Conservation (phyloP, 768 basidiomycete genomes). For the Sarcomyxa edulis region DNA sequence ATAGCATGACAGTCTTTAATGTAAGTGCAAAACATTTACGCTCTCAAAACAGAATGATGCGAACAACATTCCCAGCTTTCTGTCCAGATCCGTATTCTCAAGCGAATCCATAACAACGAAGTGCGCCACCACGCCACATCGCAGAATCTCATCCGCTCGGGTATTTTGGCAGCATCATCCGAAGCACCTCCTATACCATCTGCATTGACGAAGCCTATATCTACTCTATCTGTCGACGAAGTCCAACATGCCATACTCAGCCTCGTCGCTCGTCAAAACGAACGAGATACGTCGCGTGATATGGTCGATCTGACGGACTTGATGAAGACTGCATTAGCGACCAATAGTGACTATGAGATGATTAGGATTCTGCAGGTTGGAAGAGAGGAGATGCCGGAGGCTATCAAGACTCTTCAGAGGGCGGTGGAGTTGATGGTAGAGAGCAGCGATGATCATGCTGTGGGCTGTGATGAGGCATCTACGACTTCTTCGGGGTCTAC, state of each 20-base stretch:
- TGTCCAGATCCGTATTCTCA: slow-evolving; percentile 50
- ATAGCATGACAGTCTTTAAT: slow-evolving; percentile 47
- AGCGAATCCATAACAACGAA: slow-evolving; percentile 40
- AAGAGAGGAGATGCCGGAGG: slow-evolving; percentile 71
- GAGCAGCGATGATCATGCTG: slow-evolving; percentile 8
- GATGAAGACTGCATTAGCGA: slow-evolving; percentile 51
- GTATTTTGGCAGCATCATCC: slow-evolving; percentile 6
- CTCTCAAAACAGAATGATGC: no score
- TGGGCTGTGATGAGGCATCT: not conserved
- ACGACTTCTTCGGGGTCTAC: no score
- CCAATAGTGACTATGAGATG: slow-evolving; percentile 60
- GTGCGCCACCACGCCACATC: slow-evolving; percentile 23
- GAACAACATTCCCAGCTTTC: slow-evolving; percentile 27
- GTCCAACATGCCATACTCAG: slow-evolving; percentile 17
- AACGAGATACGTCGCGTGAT: slow-evolving; percentile 46
- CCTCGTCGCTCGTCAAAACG: slow-evolving; percentile 32
- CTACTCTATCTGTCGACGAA: slow-evolving; percentile 4
- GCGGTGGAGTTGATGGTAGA: slow-evolving; percentile 48
- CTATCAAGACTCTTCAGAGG: slow-evolving; percentile 74
- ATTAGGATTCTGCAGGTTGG: slow-evolving; percentile 56
- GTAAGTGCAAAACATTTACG: no score
- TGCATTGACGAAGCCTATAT: slow-evolving; percentile 2
- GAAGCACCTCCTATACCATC: not conserved
- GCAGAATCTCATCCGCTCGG: slow-evolving; percentile 26
- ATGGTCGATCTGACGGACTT: slow-evolving; percentile 49